These are phyloP conservation scores for Hibiscus mutabilis DNA, from an alignment of 345 rosid species.

Conservation along the genomic window DNA sequence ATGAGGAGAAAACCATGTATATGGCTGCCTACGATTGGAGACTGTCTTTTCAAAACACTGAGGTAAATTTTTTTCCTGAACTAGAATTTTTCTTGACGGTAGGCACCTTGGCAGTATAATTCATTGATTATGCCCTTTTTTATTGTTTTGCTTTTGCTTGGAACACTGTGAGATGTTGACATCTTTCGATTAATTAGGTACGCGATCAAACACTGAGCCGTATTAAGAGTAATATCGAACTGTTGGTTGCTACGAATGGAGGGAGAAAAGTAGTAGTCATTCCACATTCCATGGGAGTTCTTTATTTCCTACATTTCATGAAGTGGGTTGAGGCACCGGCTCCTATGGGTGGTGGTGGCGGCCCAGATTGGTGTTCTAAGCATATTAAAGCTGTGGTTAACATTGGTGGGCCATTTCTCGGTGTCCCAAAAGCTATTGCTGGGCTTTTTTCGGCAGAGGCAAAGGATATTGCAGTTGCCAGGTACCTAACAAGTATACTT, in stretches of 20 bases:
- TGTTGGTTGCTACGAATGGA: conserved; percentile 76
- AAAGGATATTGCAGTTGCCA: conserved; percentile 87
- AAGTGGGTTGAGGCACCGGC: conserved; percentile 99
- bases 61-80: neutral
- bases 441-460: conserved; percentile 97
- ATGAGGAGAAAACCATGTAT: conserved; percentile 10
- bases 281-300: conserved; percentile 98
- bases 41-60: conserved; percentile 5
- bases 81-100: neutral
- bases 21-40: conserved; percentile 11
- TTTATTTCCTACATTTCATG: conserved; percentile 91
- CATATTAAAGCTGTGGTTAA: conserved; percentile 90
- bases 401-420: conserved; percentile 91
- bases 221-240: conserved; percentile 27
- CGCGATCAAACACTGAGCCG: conserved; percentile 7
- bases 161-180: neutral
- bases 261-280: conserved; percentile 78
- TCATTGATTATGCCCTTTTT: neutral
- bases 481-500: conserved; percentile 33
- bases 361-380: conserved; percentile 89
- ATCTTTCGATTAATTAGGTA: neutral
- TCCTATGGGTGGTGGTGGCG: conserved; percentile 98
- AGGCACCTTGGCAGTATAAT: neutral
- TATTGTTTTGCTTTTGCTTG: neutral
- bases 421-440: conserved; percentile 82